These are phyloP conservation scores for Candida jianshihensis DNA, from an alignment of 805 yeast genomes.

Conservation along the genomic window DNA sequence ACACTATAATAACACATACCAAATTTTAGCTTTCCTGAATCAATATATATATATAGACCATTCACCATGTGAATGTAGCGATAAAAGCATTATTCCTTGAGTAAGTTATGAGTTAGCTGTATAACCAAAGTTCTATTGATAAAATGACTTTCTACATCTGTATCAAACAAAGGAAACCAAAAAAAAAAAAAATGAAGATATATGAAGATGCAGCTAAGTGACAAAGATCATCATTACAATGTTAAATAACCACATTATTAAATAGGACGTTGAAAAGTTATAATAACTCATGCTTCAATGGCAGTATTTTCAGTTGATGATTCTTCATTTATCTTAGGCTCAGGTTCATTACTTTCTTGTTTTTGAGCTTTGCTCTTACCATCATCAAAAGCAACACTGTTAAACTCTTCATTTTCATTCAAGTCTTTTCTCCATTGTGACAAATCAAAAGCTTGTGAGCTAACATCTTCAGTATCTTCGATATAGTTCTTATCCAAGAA, in stretches of 20 bases:
- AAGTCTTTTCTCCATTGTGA: conserved; percentile 33
- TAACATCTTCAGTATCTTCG: conserved; percentile 38
- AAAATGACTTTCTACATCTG: too few species aligned
- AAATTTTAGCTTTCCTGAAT: too few species aligned
- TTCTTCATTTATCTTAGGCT: too few species aligned
- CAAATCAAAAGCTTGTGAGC: conserved; percentile 32
- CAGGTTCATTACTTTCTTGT: too few species aligned
- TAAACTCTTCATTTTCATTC: conserved; percentile 31
- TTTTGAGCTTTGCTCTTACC: conserved; percentile 27
- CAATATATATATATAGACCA: too few species aligned
- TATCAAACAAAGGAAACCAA: conserved; percentile 14
- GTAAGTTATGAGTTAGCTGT: too few species aligned
- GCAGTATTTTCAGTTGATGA: neutral
- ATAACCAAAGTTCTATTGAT: too few species aligned
- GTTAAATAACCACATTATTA: conserved; percentile 10
- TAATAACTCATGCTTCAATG: neutral
- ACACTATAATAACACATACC: too few species aligned
- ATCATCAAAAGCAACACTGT: conserved; percentile 29
- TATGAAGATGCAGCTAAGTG: neutral
- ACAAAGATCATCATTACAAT: conserved; percentile 21
- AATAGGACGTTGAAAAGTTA: too few species aligned
- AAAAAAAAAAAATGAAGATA: conserved; percentile 17
- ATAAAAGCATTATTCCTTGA: too few species aligned
- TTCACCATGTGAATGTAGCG: too few species aligned
- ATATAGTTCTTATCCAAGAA: conserved; percentile 49